Evolutionary conservation across 441 rosid genomes (phyloP), one percentile per base, ranked within the genome.

Genomic region (Adansonia rubrostipa): DNA sequence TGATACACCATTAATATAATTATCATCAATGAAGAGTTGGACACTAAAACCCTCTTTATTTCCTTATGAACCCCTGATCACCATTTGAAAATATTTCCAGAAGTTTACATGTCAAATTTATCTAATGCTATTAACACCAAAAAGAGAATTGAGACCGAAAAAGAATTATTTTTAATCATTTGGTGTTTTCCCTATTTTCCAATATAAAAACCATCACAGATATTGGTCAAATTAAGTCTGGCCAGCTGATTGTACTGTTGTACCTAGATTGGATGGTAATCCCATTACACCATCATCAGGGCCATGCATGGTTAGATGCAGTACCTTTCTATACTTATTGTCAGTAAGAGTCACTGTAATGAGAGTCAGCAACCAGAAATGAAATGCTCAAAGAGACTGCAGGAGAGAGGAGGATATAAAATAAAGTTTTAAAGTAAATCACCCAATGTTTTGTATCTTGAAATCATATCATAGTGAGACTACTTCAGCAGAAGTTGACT

Each of bases 351-450:
- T 28, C 22, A 51, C 44, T 7, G 47, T 24, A n/a, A 71, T 28
- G 58, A 71, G 22, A 28, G 8, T 22, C 42, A 50, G 44, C 44
- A 70, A 7, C 74, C n/a, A 7, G 58, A 50, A 15, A 71, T 28
- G 61, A 71, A 71, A 28, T 57, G 58, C 69, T 42, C 22, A 63
- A 36, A 48, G 45, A 56, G 66, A 69, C 54, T 19, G 67, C 56
- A 54, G 14, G 68, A 13, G 44, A 51, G 40, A 33, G 72, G 9
- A 64, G 28, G 66, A 73, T 57, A 60, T 42, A 36, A 42, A 57
- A 57, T 17, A 73, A 73, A 57, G 20, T 42, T 57, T 11, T 19
- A 40, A 57, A 73, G 53, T 61, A 57, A 19, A 44, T 57, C 66
- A 71, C 22, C 51, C 53, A 4, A 9, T 17, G 65, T 56, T 58